Base-by-base conservation (phyloP, 192 early-diverging fungal species). In the Chytriomyces sp. region DNA sequence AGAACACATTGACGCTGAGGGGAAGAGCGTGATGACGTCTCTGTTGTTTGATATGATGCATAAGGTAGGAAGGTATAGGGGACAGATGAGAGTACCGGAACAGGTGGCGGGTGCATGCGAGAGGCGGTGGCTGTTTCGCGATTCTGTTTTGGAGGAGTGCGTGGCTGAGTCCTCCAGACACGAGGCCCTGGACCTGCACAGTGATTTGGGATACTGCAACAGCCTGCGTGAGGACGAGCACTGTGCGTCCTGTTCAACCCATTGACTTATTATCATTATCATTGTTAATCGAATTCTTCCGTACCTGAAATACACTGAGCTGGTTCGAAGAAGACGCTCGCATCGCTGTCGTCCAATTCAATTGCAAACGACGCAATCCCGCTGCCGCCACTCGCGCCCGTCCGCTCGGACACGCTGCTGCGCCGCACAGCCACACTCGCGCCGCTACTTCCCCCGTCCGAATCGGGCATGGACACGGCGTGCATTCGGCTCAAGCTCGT, bases 321-420 rank as follows among this genome's bases (percentile, higher is more conserved):
- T 26, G 73, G 73, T 39, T 74, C 73, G 58, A 74, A 74, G 73
- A 74, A 74, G 12, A 5, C 19, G 10, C 52, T 25, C n/a, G 54
- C 62, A 32, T 66, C 54, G 36, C 37, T 39, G 39, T 67, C 64
- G 34, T 74, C 73, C 5, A 74, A 40, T 34, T 55, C 52, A 22
- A 74, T 38, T 10, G 49, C n/a, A 39, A 74, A 74, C n/a, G 54
- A 56, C 39, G 30, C 61, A 28, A 66, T 68, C 55, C n/a, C n/a
- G n/a, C n/a, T n/a, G n/a, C n/a, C n/a, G n/a, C n/a, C n/a, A n/a
- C n/a, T n/a, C n/a, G n/a, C 7, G 19, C 55, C 10, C 12, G 55
- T 57, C 12, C 25, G 55, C 8, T 8, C 55, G 55, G 44, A 49
- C 44, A n/a, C 10, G 44, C 10, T n/a, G 10, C 44, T 10, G 12